These are phyloP conservation scores for Diplogelasinospora grovesii DNA, from an alignment of 495 filamentous ascomycete genomes.

Conservation along the genomic window DNA sequence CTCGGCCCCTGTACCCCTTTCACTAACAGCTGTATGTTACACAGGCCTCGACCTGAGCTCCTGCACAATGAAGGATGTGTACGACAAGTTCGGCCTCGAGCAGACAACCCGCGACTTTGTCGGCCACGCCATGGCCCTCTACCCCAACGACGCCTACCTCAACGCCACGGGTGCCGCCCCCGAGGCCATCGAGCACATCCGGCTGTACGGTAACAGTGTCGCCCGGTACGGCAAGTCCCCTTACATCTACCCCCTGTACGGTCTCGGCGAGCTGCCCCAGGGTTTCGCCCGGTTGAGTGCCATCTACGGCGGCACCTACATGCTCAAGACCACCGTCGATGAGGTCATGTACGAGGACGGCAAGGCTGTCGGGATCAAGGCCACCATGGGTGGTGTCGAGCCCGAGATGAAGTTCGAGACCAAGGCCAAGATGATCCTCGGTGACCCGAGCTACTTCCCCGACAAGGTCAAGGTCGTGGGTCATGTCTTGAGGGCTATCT, in stretches of 20 bases:
- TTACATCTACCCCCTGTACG: slow-evolving; percentile 98
- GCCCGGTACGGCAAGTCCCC: slow-evolving; percentile 97
- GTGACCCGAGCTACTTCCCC: slow-evolving; percentile 95
- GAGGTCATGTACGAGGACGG: slow-evolving; percentile 74
- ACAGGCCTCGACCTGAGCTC: slow-evolving; percentile 71
- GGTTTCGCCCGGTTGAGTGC: slow-evolving; percentile 95
- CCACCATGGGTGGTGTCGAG: slow-evolving; percentile 84
- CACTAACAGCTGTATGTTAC: neutral
- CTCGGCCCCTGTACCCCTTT: neutral
- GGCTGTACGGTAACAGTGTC: slow-evolving; percentile 96
- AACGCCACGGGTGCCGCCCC: slow-evolving; percentile 62
- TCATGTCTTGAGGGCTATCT: slow-evolving; percentile 91
- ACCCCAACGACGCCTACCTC: slow-evolving; percentile 82
- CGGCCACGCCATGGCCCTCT: slow-evolving; percentile 97
- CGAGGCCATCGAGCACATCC: slow-evolving; percentile 86
- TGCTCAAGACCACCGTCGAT: slow-evolving; percentile 92
- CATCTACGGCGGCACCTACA: slow-evolving; percentile 98
- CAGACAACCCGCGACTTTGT: slow-evolving; percentile 89
- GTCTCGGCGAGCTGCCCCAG: slow-evolving; percentile 94
- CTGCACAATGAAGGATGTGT: slow-evolving; percentile 93
- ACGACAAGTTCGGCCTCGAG: slow-evolving; percentile 94
- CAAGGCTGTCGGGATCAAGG: slow-evolving; percentile 89
- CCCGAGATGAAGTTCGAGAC: slow-evolving; percentile 90
- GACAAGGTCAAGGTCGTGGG: slow-evolving; percentile 79
- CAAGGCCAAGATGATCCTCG: slow-evolving; percentile 91